Evolutionary conservation across 2,329 filamentous ascomycete genomes (phyloP), one percentile per base, ranked within the genome.

Genomic region (Calonectria pseudoreteaudii): DNA sequence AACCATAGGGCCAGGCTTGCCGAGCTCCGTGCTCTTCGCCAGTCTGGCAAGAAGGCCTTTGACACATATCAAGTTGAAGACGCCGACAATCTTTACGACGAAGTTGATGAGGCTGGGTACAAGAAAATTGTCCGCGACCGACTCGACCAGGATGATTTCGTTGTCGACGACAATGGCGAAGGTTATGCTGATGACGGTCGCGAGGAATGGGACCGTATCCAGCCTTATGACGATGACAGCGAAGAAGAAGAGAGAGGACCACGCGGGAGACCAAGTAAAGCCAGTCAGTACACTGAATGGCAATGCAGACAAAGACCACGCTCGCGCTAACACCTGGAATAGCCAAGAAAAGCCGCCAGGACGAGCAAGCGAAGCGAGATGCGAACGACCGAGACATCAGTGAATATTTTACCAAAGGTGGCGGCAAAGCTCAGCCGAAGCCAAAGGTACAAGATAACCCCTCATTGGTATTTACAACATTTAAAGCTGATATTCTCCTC

Each of bases 121-220:
- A 98, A 98, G 88, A 97, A 97, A 84, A 93, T 98, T 78, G 95
- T 99, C 18, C 92, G 97, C 52, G 92, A 93, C 70, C 93, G 97
- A 60, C 89, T 99, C 66, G 94, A 98, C 82, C 90, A 98, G 81
- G 97, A 99, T 80, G 97, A 99, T 86, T 99, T 99, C 81, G 96
- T 99, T 67, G 96, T 99, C 74, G 97, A 98, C 87, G 97, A 99
- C 86, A 98, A 98, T 87, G 96, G 96, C 81, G 95, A 96, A 83
- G 96, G 97, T 47, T 99, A 99, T 82, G 96, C 95, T 77, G 96
- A 98, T 83, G 97, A 98, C 82, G 97, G 97, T 74, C 93, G 97
- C 70, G 96, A 98, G 86, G 97, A 98, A 80, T 96, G 96, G 96
- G 93, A 96, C 85, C 91, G 94, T 79, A 90, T 93, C 77, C 89